Evolutionary conservation across 1,139 yeast genomes (phyloP), one percentile per base, ranked within the genome.

Genomic region (Zhuliangozyma blackwelliae): DNA sequence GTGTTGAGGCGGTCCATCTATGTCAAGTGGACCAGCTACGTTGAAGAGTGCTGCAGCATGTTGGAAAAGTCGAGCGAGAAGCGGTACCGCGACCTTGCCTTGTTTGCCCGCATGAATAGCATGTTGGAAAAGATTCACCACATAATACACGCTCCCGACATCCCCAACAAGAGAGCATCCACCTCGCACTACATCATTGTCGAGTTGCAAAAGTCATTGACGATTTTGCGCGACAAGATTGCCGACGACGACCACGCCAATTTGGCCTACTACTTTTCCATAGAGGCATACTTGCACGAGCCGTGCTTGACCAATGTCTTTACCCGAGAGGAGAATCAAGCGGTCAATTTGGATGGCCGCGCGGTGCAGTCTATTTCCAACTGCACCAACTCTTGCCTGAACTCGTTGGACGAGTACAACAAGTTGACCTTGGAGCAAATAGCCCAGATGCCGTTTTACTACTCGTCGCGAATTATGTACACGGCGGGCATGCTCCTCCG

Each of bases 201-300:
- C 9, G 78, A 72, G 40, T 59, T 77, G 29, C 73, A 71, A 40
- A 54, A 55, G 29, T 63, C 63, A 37, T 59, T 81, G 36, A 60
- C 62, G 26, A 45, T 46, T 2, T 54, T 78, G 27, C 66, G 61
- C 41, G 41, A 44, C 13, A 56, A 57, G 33, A 68, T 80, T 20
- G 54, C 61, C 3, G 48, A 56, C 5, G 59, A 62, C 25, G 67
- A 74, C 37, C 67, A 68, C 44, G 61, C 68, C 8, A 52, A 69
- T 28, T 54, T 72, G 51, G 68, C 82, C 0, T 81, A 72, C 55
- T 74, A 68, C 46, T 75, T 75, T 46, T 75, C 92, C 0, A 79
- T 84, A 10, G 87, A 83, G 47, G 90, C 92, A 0, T 83, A 79
- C 51, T 60, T 87, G 13, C 84, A 83, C 55, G 94, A 82, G 52